phyloP scores from a whole-genome alignment of 345 rosid genomes.

The Gossypium bickii region DNA sequence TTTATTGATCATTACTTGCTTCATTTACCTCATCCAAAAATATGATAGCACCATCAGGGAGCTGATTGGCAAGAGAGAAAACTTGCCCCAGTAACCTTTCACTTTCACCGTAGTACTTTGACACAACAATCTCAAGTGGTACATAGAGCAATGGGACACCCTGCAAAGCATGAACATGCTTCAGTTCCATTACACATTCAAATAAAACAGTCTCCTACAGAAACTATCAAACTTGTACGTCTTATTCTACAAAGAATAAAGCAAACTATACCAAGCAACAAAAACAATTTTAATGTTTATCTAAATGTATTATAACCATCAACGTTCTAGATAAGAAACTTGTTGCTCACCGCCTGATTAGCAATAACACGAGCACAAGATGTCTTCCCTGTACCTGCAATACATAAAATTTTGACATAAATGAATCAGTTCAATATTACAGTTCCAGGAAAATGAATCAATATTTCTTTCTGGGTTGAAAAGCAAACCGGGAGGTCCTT shows the following conservation, averaged over 20 bases:
- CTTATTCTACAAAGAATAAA: constrained; percentile 8
- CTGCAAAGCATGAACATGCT: constrained; percentile 32
- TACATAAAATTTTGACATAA: constrained; percentile 3
- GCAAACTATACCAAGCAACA: not conserved
- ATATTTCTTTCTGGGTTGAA: not conserved
- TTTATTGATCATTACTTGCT: not conserved
- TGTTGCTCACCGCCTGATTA: constrained; percentile 69
- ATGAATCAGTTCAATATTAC: not conserved
- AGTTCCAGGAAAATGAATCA: not conserved
- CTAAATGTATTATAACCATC: not conserved
- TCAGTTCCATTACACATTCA: constrained; percentile 5
- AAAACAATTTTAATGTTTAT: not conserved
- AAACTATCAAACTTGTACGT: constrained; percentile 6
- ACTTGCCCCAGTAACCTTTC: constrained; percentile 80
- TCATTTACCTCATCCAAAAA: constrained; percentile 85
- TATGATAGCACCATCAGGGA: constrained; percentile 74
- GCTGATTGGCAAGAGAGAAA: constrained; percentile 80
- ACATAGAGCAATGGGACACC: constrained; percentile 85
- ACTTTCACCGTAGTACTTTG: constrained; percentile 93
- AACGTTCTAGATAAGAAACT: constrained; percentile 5
- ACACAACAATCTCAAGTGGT: constrained; percentile 82
- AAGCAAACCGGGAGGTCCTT: constrained; percentile 90
- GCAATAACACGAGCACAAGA: constrained; percentile 93
- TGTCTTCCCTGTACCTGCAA: constrained; percentile 91
- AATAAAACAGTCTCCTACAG: not conserved